Base-by-base conservation (phyloP, 306 rosid species). In the Elaeagnus macrophylla region DNA sequence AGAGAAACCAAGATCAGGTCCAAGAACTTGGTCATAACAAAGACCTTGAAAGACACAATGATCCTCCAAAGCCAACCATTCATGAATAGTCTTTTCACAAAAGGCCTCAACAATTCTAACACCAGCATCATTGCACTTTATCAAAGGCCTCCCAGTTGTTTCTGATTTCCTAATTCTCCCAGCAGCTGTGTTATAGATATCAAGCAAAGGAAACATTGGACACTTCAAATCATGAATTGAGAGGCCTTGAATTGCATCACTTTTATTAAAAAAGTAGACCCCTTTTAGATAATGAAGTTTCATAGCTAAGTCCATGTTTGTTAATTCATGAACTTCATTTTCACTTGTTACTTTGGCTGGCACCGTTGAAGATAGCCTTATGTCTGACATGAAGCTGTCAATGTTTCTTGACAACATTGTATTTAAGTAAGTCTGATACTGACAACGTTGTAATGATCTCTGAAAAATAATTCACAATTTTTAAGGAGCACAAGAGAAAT, bases 81-180 rank as follows among this genome's bases (percentile, higher is more conserved):
- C 82, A 1, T 49, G 65, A 3, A 89, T 16, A 1, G 74, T 75
- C 39, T 54, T 51, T 1, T 77, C 81, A 12, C 72, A 71, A 16
- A 57, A 50, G 0, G 88, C 84, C 65, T 89, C 97, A 0, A 75
- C 80, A 16, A 76, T 81, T 6, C 94, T 67, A 10, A 85, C 90
- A 1, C 97, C 89, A 3, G 83, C 75, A 6, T 89, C 89, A 68
- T 89, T 89, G 60, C 95, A 83, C 81, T 73, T 83, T 41, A 85
- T 73, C 32, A 77, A 75, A 15, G 89, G 82, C 37, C 77, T 49
- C 0, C 76, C 82, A 0, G 67, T 20, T 8, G 67, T 80, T 9
- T 70, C 75, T 7, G 81, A 59, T 41, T 43, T 60, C 53, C 94
- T 50, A 12, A 89, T 67, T 43, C 97, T 74, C 37, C 95, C 94